Base-by-base conservation (phyloP, 306 rosid species). In the Macrotyloma uniflorum region DNA sequence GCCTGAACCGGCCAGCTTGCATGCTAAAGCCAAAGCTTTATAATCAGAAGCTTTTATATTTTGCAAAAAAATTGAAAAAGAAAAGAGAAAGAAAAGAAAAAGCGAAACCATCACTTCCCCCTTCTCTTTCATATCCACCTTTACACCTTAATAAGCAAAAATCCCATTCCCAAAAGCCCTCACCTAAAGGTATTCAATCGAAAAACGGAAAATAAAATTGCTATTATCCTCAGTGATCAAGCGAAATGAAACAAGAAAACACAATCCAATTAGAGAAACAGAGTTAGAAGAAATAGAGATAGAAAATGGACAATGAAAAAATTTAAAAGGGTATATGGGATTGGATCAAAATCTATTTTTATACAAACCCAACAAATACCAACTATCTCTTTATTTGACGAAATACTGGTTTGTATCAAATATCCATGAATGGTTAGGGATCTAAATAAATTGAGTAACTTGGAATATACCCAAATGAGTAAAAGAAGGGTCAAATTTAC, bases 1-100 rank as follows among this genome's bases (percentile, higher is more conserved):
- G 80, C 84, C 54, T 58, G 87, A 65, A 74, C 85, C 84, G 67
- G 74, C 85, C 86, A 76, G 83, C 67, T 80, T 67, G 92, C 92
- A 87, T 89, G 85, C 91, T 45, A 82, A 86, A 77, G 81, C 79
- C 75, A 75, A 85, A 43, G 67, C 83, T 85, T 77, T 74, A 71
- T 51, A 69, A 79, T 46, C 43, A 67, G 40, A 78, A 80, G 54
- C 50, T 28, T 79, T 61, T 67, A 12, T 23, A 3, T 61, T 26
- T 30, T 71, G 54, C 53, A 19, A 7, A 12, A 78, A 45, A 62
- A 6, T 5, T 11, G 2, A 18, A 59, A 75, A 16, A 3, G 7
- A 50, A 45, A 61, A 14, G 38, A 35, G 38, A 43, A 0, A 26
- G 5, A 10, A 26, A 38, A 42, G 13, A 33, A 24, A 65, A 65